A percentile compares a stretch with the other conserved stretches of the same genome.
Evolutionary conservation across 1,139 yeast species (phyloP).

Genomic region (Blastobotrys apis): DNA sequence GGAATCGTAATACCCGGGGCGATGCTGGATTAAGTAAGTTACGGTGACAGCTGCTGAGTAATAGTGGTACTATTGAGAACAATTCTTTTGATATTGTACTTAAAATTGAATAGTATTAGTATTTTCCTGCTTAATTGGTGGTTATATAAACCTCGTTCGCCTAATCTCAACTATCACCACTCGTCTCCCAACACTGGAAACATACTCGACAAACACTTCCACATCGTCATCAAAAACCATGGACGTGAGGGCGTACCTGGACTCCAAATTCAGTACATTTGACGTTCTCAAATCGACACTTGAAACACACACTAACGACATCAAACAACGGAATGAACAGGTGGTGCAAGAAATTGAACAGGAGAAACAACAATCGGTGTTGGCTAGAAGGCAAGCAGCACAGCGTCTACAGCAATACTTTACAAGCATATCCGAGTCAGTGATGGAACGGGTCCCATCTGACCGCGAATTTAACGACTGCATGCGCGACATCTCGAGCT

Average conservation of each 20-base stretch:
- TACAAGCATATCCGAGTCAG: conserved; percentile 7
- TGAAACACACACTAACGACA: conserved; percentile 20
- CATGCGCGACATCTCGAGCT: conserved; percentile 1
- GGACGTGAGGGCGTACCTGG: conserved; percentile 16
- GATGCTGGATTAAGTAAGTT: too few relatives aligned
- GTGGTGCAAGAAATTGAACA: conserved; percentile 12
- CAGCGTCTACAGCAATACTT: conserved; percentile 13
- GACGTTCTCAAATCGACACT: conserved; percentile 19
- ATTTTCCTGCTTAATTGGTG: too few relatives aligned
- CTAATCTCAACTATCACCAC: too few relatives aligned
- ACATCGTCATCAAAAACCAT: background rate
- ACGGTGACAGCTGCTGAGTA: too few relatives aligned
- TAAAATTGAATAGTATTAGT: too few relatives aligned
- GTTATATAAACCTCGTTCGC: too few relatives aligned
- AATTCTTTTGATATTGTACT: too few relatives aligned
- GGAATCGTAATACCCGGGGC: too few relatives aligned
- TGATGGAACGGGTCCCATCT: conserved; percentile 14
- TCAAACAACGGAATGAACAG: conserved; percentile 16
- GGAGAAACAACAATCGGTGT: conserved; percentile 12
- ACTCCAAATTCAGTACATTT: conserved; percentile 21
- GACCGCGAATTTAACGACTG: conserved; percentile 11
- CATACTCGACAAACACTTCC: too few relatives aligned
- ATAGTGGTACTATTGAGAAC: too few relatives aligned
- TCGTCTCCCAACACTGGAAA: too few relatives aligned
- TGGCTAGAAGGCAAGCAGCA: conserved; percentile 13